Percentiles rank a stretch among this genome's conserved stretches.
Conservation (phyloP, 371 early-diverging fungal genomes). For the Mucor ambiguus region DNA sequence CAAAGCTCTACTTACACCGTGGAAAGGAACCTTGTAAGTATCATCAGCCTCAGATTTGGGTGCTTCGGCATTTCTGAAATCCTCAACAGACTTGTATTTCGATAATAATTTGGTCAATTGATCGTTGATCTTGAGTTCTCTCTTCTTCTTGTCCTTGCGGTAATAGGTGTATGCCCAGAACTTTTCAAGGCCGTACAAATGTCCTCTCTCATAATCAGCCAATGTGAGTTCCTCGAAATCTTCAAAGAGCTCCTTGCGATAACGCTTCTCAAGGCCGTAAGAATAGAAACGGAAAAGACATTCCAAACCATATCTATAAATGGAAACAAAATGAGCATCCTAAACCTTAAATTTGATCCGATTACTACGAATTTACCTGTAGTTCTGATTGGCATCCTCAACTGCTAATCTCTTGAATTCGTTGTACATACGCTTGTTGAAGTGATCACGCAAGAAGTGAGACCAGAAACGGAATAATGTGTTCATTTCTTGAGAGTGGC, state of each 20-base stretch:
- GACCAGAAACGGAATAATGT: slow-evolving; percentile 98
- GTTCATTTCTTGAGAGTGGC: slow-evolving; percentile 97
- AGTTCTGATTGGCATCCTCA: slow-evolving; percentile 90
- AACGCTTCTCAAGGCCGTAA: slow-evolving; percentile 93
- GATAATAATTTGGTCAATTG: slow-evolving; percentile 65
- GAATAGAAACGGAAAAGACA: slow-evolving; percentile 97
- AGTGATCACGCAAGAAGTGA: slow-evolving; percentile 95
- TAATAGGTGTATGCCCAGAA: slow-evolving; percentile 96
- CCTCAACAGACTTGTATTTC: slow-evolving; percentile 72
- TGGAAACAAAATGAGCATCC: not conserved
- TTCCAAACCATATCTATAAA: slow-evolving; percentile 82
- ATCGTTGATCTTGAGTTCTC: slow-evolving; percentile 68
- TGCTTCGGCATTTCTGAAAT: slow-evolving; percentile 66
- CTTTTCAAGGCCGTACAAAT: slow-evolving; percentile 93
- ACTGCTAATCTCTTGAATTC: slow-evolving; percentile 92
- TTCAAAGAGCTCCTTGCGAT: slow-evolving; percentile 81
- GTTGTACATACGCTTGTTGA: slow-evolving; percentile 89
- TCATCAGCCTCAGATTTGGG: slow-evolving; percentile 31
- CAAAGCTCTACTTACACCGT: slow-evolving; percentile 44
- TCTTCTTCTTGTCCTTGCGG: slow-evolving; percentile 83
- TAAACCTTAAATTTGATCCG: not conserved
- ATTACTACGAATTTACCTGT: slow-evolving; percentile 53
- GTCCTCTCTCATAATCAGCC: slow-evolving; percentile 74
- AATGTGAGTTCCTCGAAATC: slow-evolving; percentile 90
- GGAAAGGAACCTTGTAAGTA: slow-evolving; percentile 51